A percentile compares a stretch with the other conserved stretches of the same genome.
phyloP scores from a whole-genome alignment of 2,329 filamentous ascomycete genomes.

The Drechmeria coniospora region DNA sequence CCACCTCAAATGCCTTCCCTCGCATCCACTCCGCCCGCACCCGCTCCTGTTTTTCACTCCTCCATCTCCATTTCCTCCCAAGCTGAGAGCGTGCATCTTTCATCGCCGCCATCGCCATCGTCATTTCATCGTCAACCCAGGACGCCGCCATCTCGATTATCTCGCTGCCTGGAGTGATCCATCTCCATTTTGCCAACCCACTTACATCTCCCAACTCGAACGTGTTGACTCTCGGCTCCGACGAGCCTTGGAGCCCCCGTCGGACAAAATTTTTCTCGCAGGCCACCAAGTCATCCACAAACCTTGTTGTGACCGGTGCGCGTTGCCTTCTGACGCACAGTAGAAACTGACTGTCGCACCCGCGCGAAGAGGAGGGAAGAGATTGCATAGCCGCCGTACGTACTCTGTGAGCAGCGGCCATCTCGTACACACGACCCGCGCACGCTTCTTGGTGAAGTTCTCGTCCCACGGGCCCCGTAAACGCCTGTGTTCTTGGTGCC shows the following conservation, averaged over 20 bases:
- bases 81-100: too few species aligned
- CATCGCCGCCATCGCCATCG: too few species aligned
- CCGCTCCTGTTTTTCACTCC: not conserved
- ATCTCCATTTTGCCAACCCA: too few species aligned
- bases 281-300: not conserved
- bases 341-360: constrained; percentile 1
- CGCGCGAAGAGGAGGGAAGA: not conserved
- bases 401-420: constrained; percentile 5
- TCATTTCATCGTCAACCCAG: not conserved
- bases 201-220: too few species aligned
- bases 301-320: constrained; percentile 1
- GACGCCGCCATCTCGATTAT: not conserved
- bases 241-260: not conserved
- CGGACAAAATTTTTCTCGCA: not conserved
- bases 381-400: constrained; percentile 3
- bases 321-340: constrained; percentile 1
- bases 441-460: constrained; percentile 1
- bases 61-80: constrained; percentile 1
- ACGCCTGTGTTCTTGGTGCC: constrained; percentile 1
- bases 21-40: not conserved
- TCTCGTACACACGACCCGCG: constrained; percentile 7
- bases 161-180: not conserved
- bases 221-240: too few species aligned
- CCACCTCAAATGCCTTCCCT: not conserved
- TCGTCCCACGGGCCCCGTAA: constrained; percentile 2